phyloP scores from a whole-genome alignment of 2,329 filamentous ascomycete species.

The Colletotrichum somersetense region DNA sequence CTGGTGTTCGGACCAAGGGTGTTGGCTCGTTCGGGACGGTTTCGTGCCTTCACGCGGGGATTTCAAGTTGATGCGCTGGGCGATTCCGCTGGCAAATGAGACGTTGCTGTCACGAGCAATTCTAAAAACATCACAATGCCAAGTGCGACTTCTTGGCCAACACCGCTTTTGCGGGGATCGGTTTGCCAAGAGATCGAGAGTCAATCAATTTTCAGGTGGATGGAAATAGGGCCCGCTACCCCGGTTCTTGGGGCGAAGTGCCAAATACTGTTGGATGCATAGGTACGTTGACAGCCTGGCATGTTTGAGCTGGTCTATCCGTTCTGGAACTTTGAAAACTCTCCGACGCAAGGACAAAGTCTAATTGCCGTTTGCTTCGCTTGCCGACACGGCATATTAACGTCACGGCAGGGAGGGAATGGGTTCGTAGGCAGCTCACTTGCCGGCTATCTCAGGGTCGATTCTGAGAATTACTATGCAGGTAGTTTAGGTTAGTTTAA shows the following conservation, averaged over 20 bases:
- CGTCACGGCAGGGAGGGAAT: too few species aligned
- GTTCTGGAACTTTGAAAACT: too few species aligned
- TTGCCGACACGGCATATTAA: too few species aligned
- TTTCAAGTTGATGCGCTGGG: not conserved
- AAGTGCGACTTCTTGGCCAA: not conserved
- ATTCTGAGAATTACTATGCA: too few species aligned
- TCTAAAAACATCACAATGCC: constrained; percentile 30
- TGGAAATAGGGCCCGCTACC: too few species aligned
- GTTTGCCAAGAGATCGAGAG: constrained; percentile 29
- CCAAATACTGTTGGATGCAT: too few species aligned
- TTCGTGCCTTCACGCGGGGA: not conserved
- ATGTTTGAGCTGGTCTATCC: constrained; percentile 23
- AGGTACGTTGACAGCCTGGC: too few species aligned
- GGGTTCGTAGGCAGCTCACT: not conserved
- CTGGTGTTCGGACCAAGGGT: not conserved
- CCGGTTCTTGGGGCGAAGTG: too few species aligned
- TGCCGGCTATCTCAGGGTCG: not conserved
- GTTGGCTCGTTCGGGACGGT: too few species aligned
- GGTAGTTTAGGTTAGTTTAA: constrained; percentile 4
- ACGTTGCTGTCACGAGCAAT: constrained; percentile 3
- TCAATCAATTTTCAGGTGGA: constrained; percentile 5
- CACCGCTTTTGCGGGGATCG: not conserved
- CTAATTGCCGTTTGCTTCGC: too few species aligned
- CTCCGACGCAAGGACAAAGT: too few species aligned
- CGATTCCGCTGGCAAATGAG: not conserved